Conservation (phyloP, 192 early-diverging fungal species). For the Linnemannia elongata region DNA sequence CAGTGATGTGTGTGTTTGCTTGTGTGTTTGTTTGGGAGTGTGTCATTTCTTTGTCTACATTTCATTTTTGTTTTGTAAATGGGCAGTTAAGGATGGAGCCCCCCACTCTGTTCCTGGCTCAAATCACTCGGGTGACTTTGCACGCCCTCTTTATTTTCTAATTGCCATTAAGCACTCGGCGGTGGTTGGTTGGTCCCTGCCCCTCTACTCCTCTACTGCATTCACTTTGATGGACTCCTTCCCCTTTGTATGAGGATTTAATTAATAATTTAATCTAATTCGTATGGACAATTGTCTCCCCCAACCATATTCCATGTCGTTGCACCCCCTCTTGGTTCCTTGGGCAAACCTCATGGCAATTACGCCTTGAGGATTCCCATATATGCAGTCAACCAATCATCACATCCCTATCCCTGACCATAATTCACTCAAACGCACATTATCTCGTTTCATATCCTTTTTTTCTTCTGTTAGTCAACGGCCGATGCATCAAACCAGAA, state of each 20-base stretch:
- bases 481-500: neutral
- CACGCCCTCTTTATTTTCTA: neutral
- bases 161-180: neutral
- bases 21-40: neutral
- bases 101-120: neutral
- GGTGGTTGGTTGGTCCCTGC: neutral
- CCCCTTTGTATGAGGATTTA: neutral
- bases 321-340: neutral
- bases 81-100: neutral
- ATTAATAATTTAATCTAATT: conserved; percentile 6
- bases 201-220: neutral
- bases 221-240: neutral
- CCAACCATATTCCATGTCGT: neutral
- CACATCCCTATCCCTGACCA: neutral
- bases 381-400: neutral
- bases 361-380: neutral
- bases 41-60: too few relatives aligned
- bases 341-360: neutral
- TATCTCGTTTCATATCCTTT: neutral
- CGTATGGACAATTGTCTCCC: neutral
- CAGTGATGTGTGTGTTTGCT: neutral
- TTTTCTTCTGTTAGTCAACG: neutral
- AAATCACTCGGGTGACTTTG: neutral
- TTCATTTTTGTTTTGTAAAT: neutral
- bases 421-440: neutral